phyloP scores from a whole-genome alignment of 225 moss, liverwort and hornwort species.

The Climacium dendroides region DNA sequence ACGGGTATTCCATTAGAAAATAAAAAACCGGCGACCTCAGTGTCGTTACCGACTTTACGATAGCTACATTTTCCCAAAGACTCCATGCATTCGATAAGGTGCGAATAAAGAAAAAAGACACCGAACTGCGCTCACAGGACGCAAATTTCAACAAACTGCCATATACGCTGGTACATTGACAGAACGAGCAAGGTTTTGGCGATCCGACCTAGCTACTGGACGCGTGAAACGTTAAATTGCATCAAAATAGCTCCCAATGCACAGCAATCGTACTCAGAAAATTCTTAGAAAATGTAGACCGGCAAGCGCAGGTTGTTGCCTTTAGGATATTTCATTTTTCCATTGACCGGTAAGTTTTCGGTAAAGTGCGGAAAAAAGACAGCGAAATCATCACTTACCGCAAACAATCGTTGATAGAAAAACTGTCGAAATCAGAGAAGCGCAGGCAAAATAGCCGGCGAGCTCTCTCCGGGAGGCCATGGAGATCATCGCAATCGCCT shows the following conservation, averaged over 20 bases:
- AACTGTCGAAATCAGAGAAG: neutral
- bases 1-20: neutral
- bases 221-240: neutral
- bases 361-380: neutral
- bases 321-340: neutral
- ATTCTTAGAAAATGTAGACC: neutral
- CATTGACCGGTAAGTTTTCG: neutral
- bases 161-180: neutral
- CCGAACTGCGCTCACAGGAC: neutral
- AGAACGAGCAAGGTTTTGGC: neutral
- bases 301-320: neutral
- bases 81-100: neutral
- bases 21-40: neutral
- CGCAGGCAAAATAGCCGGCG: neutral
- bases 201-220: neutral
- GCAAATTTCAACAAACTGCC: neutral
- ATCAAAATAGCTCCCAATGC: neutral
- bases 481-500: neutral
- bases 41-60: neutral
- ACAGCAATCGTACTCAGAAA: neutral
- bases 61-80: neutral
- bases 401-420: neutral
- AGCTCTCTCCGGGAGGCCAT: constrained; percentile 6
- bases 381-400: neutral
- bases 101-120: neutral